Base-by-base conservation (phyloP, 2,329 filamentous ascomycete species). In the Acarospora socialis region DNA sequence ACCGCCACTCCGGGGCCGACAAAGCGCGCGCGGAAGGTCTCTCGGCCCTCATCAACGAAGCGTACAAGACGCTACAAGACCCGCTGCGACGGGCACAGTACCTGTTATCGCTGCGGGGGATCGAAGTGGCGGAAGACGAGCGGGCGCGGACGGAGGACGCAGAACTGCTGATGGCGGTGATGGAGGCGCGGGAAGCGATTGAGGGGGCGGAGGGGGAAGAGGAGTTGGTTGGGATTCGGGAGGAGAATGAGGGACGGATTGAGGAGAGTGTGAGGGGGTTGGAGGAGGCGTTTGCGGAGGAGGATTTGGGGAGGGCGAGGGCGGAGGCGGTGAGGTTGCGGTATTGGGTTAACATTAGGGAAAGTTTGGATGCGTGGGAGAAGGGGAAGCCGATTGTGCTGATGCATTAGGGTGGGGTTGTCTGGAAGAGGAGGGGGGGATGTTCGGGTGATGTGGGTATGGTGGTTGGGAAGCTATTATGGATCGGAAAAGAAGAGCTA, bases 291-390 rank as follows among this genome's bases (percentile, higher is more conserved):
- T 87, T 95, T 50, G 63, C 59, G 39, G 46, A 53, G 6, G 79
- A 77, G 29, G 71, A 87, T 49, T 50, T 81, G 22, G 66, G 74
- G 23, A 56, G 40, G 6, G 87, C 84, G 10, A 74, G 69, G 56
- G 56, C 51, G 38, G 82, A 92, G 66, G 75, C 77, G 27, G 73
- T 93, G 2, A 65, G 70, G 53, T 56, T 94, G 59, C 65, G 83
- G 53, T 95, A 94, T 61, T 94, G 87, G 87, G 68, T 79, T 34
- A 93, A 86, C 56, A 77, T 95, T 39, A 68, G 73, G 40, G 79
- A 92, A 54, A 80, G 75, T 28, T 60, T 94, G 48, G 64, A 78
- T 50, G 71, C 76, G 40, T 94, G 87, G 86, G 83, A 93, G 63
- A 72, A 65, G 46, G 86, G 83, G 4, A 77, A 73, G 59, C 50